Base-by-base conservation (phyloP, 805 yeast genomes). In the Saturnispora quitensis region DNA sequence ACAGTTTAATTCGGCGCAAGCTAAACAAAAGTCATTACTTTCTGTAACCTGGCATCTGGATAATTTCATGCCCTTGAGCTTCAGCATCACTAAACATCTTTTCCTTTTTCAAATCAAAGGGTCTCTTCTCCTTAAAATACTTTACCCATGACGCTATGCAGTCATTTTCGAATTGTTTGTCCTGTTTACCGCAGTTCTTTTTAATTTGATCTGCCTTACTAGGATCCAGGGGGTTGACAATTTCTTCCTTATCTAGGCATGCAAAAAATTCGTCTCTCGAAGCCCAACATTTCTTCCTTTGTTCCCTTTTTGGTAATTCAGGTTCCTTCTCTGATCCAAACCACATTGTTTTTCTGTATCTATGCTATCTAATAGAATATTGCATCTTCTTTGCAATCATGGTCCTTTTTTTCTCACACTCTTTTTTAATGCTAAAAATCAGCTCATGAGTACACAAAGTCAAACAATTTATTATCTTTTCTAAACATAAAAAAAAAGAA, bases 61-160 rank as follows among this genome's bases (percentile, higher is more conserved):
- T 58, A 42, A 67, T 50, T 44, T 60, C 62, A 17, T 80, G 86
- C 25, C 89, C 88, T 56, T 82, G 81, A 18, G 77, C 81, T 62
- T 84, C 88, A 59, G 88, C 80, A 63, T 85, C 82, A 51, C 75
- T 76, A 60, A 88, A 67, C 66, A 86, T 82, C 57, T 76, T 73
- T 56, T 80, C 85, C 66, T 84, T 82, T 60, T 80, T 79, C 55
- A 80, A 70, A 59, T 89, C 96, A 53, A 81, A 83, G 40, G 82
- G 84, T 59, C 97, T 78, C 67, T 89, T 90, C 67, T 89, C 91
- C 64, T 89, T 91, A 73, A 91, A 90, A 66, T 90, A 89, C 54
- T 84, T 75, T 55, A 80, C 89, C 98, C 98, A 90, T 50, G 89
- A 80, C 13, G 81, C 80, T 9, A 87, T 89, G 68, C 98, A 90